Evolutionary conservation across 495 filamentous ascomycete species (phyloP).

Genomic region (Podospora conica): DNA sequence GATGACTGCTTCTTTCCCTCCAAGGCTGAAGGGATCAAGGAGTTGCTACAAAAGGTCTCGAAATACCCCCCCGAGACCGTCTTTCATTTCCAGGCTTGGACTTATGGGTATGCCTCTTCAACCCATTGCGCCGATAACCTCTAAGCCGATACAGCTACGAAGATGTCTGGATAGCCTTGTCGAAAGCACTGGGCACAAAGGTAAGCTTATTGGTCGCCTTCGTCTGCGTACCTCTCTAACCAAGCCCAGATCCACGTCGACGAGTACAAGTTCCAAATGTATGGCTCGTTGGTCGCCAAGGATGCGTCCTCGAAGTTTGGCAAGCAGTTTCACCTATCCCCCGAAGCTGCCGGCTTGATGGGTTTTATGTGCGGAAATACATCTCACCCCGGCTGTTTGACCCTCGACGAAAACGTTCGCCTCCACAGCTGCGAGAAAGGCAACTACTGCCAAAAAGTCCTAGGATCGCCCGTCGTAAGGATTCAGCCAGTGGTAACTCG

Average conservation of each 20-base stretch:
- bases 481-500: conserved; percentile 71
- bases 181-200: conserved; percentile 58
- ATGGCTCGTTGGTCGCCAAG: conserved; percentile 53
- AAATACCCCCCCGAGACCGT: conserved; percentile 67
- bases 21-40: conserved; percentile 66
- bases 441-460: conserved; percentile 52
- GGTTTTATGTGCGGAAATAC: conserved; percentile 75
- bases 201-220: conserved; percentile 31
- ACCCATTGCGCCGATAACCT: neutral
- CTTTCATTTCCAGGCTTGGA: conserved; percentile 89
- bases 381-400: conserved; percentile 63
- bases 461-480: conserved; percentile 56
- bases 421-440: conserved; percentile 85
- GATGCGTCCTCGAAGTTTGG: conserved; percentile 25
- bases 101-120: conserved; percentile 59
- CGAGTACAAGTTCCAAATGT: conserved; percentile 69
- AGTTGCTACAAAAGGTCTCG: conserved; percentile 63
- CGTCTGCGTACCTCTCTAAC: neutral
- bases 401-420: conserved; percentile 53
- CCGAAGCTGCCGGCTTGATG: conserved; percentile 60
- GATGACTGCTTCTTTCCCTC: conserved; percentile 40
- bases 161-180: conserved; percentile 83
- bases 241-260: conserved; percentile 67
- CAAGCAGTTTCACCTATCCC: conserved; percentile 35
- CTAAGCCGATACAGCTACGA: conserved; percentile 48